Conservation (phyloP, 75 land plant species). For the Sequoia sempervirens region DNA sequence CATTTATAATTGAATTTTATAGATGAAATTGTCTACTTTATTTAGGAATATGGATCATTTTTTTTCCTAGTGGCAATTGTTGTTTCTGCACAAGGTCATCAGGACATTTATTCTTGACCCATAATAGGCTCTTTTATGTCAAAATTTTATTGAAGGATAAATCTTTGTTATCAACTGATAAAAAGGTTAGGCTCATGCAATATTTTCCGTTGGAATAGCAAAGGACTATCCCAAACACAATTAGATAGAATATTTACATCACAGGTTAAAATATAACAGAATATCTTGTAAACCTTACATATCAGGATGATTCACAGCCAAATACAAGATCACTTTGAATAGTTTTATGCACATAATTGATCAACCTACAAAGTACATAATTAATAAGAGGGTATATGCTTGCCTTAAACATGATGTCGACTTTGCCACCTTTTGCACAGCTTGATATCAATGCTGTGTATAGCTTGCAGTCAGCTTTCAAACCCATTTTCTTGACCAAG, state of each 20-base stretch:
- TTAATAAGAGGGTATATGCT: conserved; percentile 12
- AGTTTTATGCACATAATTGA: background rate
- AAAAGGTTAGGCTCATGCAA: background rate
- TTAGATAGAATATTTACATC: background rate
- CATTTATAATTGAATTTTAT: background rate
- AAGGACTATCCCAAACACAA: background rate
- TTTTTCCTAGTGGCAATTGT: background rate
- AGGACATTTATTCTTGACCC: background rate
- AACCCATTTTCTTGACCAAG: conserved; percentile 55
- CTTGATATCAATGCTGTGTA: conserved; percentile 90
- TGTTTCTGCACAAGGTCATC: background rate
- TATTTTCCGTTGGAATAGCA: background rate
- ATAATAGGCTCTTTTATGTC: background rate
- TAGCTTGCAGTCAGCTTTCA: conserved; percentile 85
- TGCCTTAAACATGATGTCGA: conserved; percentile 91
- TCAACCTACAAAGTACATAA: background rate
- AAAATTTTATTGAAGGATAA: background rate
- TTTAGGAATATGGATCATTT: background rate
- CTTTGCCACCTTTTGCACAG: conserved; percentile 89
- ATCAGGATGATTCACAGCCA: background rate
- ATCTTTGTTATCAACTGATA: background rate
- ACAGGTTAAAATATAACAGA: background rate
- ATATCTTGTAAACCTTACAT: background rate
- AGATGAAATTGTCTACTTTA: background rate
- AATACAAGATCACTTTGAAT: background rate